Evolutionary conservation across 768 basidiomycete genomes (phyloP).

Genomic region (Phlegmacium glaucopus): DNA sequence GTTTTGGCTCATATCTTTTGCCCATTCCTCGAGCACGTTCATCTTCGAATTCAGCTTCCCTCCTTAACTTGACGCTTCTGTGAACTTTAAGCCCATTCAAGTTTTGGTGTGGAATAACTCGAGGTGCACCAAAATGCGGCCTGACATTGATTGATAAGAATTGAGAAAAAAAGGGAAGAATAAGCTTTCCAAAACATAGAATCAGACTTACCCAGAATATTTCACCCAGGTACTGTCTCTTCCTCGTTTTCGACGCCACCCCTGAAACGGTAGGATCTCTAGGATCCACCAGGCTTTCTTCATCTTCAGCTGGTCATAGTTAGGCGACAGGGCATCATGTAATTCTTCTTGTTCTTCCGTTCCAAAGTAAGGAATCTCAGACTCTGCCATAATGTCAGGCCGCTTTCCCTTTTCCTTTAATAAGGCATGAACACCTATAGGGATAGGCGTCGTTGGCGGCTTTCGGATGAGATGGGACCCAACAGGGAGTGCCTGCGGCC

Average conservation of each 20-base stretch:
- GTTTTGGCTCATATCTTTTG: constrained; percentile 28
- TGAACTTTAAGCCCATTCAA: constrained; percentile 44
- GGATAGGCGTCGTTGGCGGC: constrained; percentile 22
- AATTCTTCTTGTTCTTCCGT: constrained; percentile 65
- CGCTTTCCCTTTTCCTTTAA: constrained; percentile 15
- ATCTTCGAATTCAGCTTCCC: constrained; percentile 45
- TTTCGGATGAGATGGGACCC: constrained; percentile 20
- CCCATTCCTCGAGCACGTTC: constrained; percentile 23
- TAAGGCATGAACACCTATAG: constrained; percentile 16
- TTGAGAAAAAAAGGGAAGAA: not conserved
- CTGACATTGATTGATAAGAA: no score
- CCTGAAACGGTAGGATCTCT: constrained; percentile 48
- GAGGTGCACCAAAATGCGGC: constrained; percentile 31
- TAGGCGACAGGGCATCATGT: constrained; percentile 49
- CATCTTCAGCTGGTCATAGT: constrained; percentile 57
- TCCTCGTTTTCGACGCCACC: constrained; percentile 18
- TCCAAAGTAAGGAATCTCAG: constrained; percentile 18
- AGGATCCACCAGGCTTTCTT: constrained; percentile 62
- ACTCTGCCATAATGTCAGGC: constrained; percentile 10
- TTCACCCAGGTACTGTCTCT: constrained; percentile 33
- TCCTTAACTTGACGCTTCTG: constrained; percentile 48
- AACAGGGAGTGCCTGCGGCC: constrained; percentile 33
- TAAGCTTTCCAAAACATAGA: not conserved
- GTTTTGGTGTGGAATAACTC: constrained; percentile 40
- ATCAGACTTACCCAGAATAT: constrained; percentile 27